phyloP scores from a whole-genome alignment of 768 basidiomycete genomes.

The Tylopilus intermedius region DNA sequence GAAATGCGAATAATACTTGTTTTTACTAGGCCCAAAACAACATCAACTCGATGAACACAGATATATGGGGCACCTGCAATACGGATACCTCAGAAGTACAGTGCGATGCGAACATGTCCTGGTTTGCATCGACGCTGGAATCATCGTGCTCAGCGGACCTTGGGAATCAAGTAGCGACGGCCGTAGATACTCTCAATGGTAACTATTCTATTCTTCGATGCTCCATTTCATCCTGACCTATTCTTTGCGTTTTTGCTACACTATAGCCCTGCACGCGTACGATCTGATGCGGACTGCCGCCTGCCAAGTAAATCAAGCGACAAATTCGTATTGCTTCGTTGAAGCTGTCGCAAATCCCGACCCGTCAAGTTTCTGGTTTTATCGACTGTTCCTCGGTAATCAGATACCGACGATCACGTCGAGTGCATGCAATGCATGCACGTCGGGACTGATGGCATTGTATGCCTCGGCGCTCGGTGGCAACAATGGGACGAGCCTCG shows the following conservation, averaged over 20 bases:
- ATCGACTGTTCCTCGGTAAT: conserved; percentile 59
- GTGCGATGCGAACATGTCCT: conserved; percentile 64
- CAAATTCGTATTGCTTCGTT: conserved; percentile 70
- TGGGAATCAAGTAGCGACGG: conserved; percentile 45
- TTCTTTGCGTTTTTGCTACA: background rate
- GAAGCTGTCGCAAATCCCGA: conserved; percentile 53
- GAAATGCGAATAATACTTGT: background rate
- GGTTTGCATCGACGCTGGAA: conserved; percentile 50
- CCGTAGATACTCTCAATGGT: conserved; percentile 54
- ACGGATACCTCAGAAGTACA: conserved; percentile 43
- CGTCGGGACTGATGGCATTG: conserved; percentile 49
- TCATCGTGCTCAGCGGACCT: conserved; percentile 56
- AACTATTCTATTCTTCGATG: conserved; percentile 13
- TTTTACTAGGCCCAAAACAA: conserved; percentile 55
- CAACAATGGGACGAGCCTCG: conserved; percentile 28
- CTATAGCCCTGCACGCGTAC: conserved; percentile 58
- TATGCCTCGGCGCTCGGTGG: conserved; percentile 46
- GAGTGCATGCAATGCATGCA: conserved; percentile 62
- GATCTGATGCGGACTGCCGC: conserved; percentile 54
- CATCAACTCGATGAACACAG: conserved; percentile 54
- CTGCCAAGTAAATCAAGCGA: conserved; percentile 53
- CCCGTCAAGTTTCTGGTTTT: conserved; percentile 70
- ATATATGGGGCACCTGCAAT: conserved; percentile 81
- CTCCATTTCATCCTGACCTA: background rate
- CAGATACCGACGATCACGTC: conserved; percentile 38